phyloP scores from a whole-genome alignment of 2,329 filamentous ascomycete species.

The Talaromyces islandicus region DNA sequence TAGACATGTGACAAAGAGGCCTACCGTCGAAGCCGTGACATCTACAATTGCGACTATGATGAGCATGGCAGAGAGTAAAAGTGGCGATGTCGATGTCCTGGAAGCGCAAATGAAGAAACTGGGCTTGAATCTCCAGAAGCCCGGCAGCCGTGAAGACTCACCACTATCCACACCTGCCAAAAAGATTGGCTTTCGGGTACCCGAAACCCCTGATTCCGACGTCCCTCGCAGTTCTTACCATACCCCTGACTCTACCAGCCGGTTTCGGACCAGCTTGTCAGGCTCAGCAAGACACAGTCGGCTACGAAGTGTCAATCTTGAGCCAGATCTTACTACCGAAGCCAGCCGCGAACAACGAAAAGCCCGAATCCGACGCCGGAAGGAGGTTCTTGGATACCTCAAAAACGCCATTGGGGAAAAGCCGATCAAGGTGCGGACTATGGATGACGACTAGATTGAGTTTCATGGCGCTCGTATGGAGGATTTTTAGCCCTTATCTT shows the following conservation, averaged over 20 bases:
- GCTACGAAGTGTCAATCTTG: conserved; percentile 25
- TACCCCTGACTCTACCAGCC: conserved; percentile 34
- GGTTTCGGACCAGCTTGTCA: conserved; percentile 30
- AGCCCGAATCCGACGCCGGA: conserved; percentile 26
- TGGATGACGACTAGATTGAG: conserved; percentile 18
- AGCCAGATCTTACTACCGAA: conserved; percentile 17
- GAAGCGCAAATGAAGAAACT: conserved; percentile 80
- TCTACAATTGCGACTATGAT: conserved; percentile 93
- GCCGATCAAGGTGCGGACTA: conserved; percentile 16
- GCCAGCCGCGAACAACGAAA: conserved; percentile 31
- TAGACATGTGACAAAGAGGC: conserved; percentile 47
- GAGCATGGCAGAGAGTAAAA: conserved; percentile 82
- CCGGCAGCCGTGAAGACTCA: conserved; percentile 29
- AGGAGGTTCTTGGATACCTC: conserved; percentile 21
- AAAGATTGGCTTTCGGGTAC: conserved; percentile 26
- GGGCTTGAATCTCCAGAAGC: conserved; percentile 39
- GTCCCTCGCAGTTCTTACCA: conserved; percentile 33
- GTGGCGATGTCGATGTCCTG: conserved; percentile 82
- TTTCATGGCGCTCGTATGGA: neutral
- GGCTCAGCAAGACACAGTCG: conserved; percentile 27
- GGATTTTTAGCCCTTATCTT: neutral
- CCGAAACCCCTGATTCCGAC: conserved; percentile 31
- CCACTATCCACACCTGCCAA: conserved; percentile 31
- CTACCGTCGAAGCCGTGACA: conserved; percentile 86
- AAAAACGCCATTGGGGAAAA: conserved; percentile 18